Evolutionary conservation across 495 filamentous ascomycete species (phyloP), one percentile per base, ranked within the genome.

Genomic region (Penicillium paradoxum): DNA sequence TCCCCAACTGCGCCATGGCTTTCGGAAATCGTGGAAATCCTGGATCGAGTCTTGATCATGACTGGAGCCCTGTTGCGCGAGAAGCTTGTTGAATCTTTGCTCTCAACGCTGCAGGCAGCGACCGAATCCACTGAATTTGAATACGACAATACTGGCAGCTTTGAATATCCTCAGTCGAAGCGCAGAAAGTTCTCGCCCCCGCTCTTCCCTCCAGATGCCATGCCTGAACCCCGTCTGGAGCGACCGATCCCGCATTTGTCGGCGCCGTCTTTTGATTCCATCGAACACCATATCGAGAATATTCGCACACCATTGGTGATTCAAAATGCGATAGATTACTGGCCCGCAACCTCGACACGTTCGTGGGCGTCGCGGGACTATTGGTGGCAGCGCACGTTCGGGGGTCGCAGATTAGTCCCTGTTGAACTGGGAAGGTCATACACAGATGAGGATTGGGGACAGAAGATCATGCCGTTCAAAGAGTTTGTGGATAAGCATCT

Each of bases 381-480:
- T 66, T 83, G 95, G 57, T 72, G 89, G 18, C 74, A 80, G 5
- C 81, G 77, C 39, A 97, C 93, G 0, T 80, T 96, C 37, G 75
- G 72, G 9, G 93, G 95, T 1, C 76, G 83, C 21, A 78, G 93
- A 36, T 79, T 96, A 2, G 85, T 97, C 1, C 93, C 93, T 0
- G 77, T 97, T 13, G 93, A 99, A 64, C 63, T 95, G n/a, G 93
- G 93, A 6, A 73, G 88, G 42, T 89, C 83, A 55, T 99, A 99
- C 58, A 91, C 90, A 7, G 88, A 93, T 53, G 81, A 80, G 18
- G 84, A 76, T 13, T 99, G 95, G 93, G 84, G 86, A 0, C 93
- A 99, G 64, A 79, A 79, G 51, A 84, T 97, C 30, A 79, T 97
- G 11, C 68, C 82, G 3, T 95, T 97, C 52, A 68, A 71, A 37